Percentiles rank a stretch among this genome's conserved stretches.
Evolutionary conservation across 169 alveolate genomes (phyloP).

Genomic region (Eimeria acervulina): DNA sequence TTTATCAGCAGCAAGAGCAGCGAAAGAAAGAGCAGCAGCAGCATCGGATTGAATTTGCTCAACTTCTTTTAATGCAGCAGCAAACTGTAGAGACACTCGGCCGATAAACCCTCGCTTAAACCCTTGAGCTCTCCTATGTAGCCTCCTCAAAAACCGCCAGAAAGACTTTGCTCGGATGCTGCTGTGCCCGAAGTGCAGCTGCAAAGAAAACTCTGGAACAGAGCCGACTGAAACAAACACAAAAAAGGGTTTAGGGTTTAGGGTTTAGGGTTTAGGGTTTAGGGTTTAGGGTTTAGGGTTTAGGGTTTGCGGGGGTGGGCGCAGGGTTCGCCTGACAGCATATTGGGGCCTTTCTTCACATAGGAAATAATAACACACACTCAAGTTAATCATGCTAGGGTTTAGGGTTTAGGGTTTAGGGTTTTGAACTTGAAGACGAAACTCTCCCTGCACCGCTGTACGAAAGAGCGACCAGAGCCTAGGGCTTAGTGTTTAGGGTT

Average conservation of each 20-base stretch:
- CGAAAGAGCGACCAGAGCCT: too few relatives aligned
- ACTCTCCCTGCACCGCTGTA: too few relatives aligned
- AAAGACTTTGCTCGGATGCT: background rate
- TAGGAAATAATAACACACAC: too few relatives aligned
- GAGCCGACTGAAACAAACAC: background rate
- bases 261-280: too few relatives aligned
- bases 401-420: conserved; percentile 2
- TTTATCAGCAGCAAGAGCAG: conserved; percentile 40
- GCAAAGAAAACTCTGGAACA: background rate
- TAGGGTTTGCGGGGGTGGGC: conserved; percentile 24
- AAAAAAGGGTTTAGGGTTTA: background rate
- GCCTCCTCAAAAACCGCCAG: background rate
- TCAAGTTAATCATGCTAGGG: background rate
- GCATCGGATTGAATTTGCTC: background rate
- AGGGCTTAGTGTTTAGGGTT: background rate
- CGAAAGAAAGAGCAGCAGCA: conserved; percentile 32
- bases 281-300: background rate
- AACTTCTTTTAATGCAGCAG: background rate
- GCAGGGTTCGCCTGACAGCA: too few relatives aligned
- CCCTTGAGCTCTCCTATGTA: background rate
- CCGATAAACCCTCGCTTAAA: conserved; percentile 41
- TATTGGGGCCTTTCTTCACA: too few relatives aligned
- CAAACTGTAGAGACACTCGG: background rate
- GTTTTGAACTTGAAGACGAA: too few relatives aligned
- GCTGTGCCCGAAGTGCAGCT: background rate